Evolutionary conservation across 1,139 yeast species (phyloP).

Genomic region (Sugiyamaella neomexicana): DNA sequence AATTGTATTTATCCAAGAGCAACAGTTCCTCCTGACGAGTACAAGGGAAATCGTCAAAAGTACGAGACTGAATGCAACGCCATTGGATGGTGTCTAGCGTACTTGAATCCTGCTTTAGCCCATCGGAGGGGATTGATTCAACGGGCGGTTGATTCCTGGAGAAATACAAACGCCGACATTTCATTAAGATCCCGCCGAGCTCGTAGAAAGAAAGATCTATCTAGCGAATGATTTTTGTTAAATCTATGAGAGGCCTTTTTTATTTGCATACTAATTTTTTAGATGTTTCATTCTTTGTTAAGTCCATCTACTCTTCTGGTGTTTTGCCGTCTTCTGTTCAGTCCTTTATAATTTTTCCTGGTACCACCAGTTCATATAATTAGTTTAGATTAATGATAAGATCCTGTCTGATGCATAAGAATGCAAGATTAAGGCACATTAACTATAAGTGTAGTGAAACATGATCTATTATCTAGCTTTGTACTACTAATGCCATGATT

Average conservation of each 20-base stretch:
- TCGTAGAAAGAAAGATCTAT: slow-evolving; percentile 29
- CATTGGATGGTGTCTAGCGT: slow-evolving; percentile 49
- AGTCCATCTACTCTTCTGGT: too few relatives aligned
- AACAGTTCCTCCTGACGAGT: slow-evolving; percentile 43
- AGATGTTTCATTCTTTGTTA: too few relatives aligned
- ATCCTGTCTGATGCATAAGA: too few relatives aligned
- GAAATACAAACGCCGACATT: slow-evolving; percentile 48
- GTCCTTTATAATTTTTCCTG: too few relatives aligned
- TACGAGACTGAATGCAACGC: slow-evolving; percentile 50
- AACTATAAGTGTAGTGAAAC: too few relatives aligned
- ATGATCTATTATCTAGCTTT: too few relatives aligned
- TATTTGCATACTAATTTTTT: too few relatives aligned
- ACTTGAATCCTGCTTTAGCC: slow-evolving; percentile 45
- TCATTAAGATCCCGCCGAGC: slow-evolving; percentile 46
- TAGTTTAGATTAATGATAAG: too few relatives aligned
- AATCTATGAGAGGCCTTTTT: slow-evolving; percentile 24
- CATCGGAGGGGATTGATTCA: slow-evolving; percentile 49
- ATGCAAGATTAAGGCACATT: too few relatives aligned
- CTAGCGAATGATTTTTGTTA: slow-evolving; percentile 12
- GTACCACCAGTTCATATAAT: too few relatives aligned
- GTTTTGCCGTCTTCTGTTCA: background rate
- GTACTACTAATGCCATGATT: too few relatives aligned
- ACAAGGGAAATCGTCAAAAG: slow-evolving; percentile 47
- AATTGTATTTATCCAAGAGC: slow-evolving; percentile 52
- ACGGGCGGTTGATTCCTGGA: slow-evolving; percentile 53